Conservation (phyloP, 495 filamentous ascomycete genomes). For the Penicillium subrubescens region DNA sequence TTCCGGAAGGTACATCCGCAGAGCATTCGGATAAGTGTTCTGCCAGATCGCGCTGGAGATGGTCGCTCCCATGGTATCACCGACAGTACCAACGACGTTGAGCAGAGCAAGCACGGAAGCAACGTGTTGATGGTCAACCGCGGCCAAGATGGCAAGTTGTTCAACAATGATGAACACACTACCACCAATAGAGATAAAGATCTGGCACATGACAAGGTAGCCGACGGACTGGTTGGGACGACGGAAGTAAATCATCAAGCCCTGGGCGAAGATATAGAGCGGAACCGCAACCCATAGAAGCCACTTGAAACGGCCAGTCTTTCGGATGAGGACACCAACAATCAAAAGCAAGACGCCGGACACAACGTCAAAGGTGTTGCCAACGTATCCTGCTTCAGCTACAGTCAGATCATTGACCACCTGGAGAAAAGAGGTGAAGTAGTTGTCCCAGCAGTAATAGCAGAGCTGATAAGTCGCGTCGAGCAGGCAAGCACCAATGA, state of each 20-base stretch:
- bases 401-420: conserved; percentile 63
- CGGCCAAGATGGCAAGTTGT: conserved; percentile 69
- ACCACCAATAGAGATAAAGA: conserved; percentile 68
- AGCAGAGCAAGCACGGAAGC: conserved; percentile 65
- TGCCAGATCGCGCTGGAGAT: conserved; percentile 69
- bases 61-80: conserved; percentile 63
- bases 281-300: conserved; percentile 59
- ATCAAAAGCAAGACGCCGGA: conserved; percentile 47
- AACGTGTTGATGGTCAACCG: conserved; percentile 62
- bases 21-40: conserved; percentile 53
- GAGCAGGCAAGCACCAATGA: conserved; percentile 60
- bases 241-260: conserved; percentile 68
- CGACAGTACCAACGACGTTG: conserved; percentile 61
- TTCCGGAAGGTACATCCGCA: conserved; percentile 57
- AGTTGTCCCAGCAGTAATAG: conserved; percentile 52
- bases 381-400: conserved; percentile 50
- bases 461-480: conserved; percentile 59
- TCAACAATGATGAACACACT: conserved; percentile 60
- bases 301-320: conserved; percentile 56
- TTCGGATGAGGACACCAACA: conserved; percentile 55
- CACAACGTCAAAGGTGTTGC: conserved; percentile 52
- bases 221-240: conserved; percentile 56
- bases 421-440: conserved; percentile 72
- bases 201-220: conserved; percentile 71
- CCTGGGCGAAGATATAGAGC: conserved; percentile 54